Evolutionary conservation across 2,329 filamentous ascomycete species (phyloP).

Genomic region (Colletotrichum camelliae): DNA sequence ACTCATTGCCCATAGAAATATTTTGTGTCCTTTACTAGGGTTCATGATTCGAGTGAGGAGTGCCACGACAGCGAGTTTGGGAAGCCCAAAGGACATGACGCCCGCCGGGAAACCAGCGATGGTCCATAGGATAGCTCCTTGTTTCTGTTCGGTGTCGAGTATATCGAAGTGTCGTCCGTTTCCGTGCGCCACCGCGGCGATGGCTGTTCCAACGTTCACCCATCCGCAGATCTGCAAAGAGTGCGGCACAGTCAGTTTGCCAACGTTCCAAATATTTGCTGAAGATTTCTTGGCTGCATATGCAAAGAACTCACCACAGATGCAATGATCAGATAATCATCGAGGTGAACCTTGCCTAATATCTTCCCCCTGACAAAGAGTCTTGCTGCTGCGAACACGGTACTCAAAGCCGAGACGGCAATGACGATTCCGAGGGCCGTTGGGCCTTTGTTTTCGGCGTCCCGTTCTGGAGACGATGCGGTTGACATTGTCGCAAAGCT

Average conservation of each 20-base stretch:
- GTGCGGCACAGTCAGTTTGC: background rate
- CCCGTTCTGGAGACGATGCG: background rate
- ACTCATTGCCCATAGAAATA: slow-evolving; percentile 42
- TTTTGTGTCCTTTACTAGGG: slow-evolving; percentile 35
- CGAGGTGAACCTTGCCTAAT: slow-evolving; percentile 35
- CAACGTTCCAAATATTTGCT: background rate
- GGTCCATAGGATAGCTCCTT: slow-evolving; percentile 38
- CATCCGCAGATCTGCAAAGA: slow-evolving; percentile 34
- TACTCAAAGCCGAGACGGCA: slow-evolving; percentile 32
- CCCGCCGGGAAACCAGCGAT: slow-evolving; percentile 41
- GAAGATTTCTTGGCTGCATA: background rate
- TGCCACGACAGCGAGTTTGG: slow-evolving; percentile 46
- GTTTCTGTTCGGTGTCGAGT: slow-evolving; percentile 32
- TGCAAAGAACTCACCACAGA: slow-evolving; percentile 31
- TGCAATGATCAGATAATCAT: slow-evolving; percentile 41
- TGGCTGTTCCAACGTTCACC: slow-evolving; percentile 37
- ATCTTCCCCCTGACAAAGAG: slow-evolving; percentile 34
- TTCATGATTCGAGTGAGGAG: slow-evolving; percentile 43
- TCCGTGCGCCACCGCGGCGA: slow-evolving; percentile 38
- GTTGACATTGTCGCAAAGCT: background rate
- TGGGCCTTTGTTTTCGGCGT: slow-evolving; percentile 30
- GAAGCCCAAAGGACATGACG: slow-evolving; percentile 42
- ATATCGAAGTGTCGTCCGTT: slow-evolving; percentile 43
- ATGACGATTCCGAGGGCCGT: slow-evolving; percentile 35
- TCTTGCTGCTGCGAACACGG: slow-evolving; percentile 32